phyloP scores from a whole-genome alignment of 805 yeast species.

The Yarrowia keelungensis region DNA sequence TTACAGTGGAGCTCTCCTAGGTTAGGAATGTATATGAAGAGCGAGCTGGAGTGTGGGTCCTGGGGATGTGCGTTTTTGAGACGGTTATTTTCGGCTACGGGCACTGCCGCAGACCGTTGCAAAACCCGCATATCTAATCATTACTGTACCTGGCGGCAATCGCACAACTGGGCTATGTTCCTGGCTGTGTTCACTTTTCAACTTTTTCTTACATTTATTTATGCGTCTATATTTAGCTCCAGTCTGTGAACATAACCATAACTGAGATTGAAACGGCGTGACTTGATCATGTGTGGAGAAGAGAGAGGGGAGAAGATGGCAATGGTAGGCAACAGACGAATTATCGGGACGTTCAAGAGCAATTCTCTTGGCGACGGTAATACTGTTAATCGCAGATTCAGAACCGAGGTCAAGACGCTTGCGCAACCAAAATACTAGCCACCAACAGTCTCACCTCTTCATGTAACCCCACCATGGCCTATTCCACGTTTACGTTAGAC shows the following conservation, averaged over 20 bases:
- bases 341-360: no score
- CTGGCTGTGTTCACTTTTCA: background rate
- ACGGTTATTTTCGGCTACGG: no score
- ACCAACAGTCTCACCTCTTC: no score
- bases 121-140: background rate
- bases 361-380: no score
- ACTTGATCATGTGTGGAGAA: constrained; percentile 5
- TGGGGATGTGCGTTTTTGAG: no score
- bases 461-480: constrained; percentile 5
- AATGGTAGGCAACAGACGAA: background rate
- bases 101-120: no score
- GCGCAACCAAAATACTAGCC: no score
- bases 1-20: no score
- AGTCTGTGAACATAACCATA: background rate
- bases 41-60: no score
- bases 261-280: constrained; percentile 13
- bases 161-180: background rate
- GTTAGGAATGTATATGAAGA: no score
- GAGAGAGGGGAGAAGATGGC: background rate
- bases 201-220: background rate
- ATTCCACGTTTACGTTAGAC: constrained; percentile 19
- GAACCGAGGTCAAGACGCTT: no score
- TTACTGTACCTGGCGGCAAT: background rate
- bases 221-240: constrained; percentile 11
- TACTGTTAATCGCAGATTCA: no score